Percentiles rank a stretch among this genome's conserved stretches.
Evolutionary conservation across 2,329 filamentous ascomycete species (phyloP).

Genomic region (Exophiala sp.): DNA sequence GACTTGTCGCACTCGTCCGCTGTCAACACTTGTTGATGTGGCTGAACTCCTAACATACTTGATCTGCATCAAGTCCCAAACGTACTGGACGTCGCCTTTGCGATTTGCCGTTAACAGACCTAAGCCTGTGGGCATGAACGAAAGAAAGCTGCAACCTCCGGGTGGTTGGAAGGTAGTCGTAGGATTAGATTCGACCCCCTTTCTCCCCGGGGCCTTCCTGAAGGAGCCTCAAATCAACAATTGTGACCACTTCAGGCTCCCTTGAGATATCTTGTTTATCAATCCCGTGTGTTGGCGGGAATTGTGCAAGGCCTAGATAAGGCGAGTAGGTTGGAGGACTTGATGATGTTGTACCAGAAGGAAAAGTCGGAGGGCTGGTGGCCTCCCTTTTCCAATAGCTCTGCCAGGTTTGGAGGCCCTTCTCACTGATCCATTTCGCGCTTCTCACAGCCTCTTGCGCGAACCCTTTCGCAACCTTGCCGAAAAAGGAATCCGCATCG

Average conservation of each 20-base stretch:
- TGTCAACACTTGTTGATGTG: constrained; percentile 20
- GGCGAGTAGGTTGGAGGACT: constrained; percentile 30
- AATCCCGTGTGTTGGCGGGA: constrained; percentile 44
- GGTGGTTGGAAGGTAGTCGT: constrained; percentile 44
- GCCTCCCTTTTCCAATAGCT: constrained; percentile 45
- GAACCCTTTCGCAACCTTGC: constrained; percentile 45
- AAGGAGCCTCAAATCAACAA: constrained; percentile 42
- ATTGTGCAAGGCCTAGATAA: constrained; percentile 34
- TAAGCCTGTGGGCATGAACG: constrained; percentile 44
- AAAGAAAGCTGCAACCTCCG: constrained; percentile 46
- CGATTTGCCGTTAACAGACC: constrained; percentile 44
- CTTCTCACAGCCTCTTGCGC: constrained; percentile 46
- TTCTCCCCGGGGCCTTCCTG: constrained; percentile 34
- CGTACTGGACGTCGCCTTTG: constrained; percentile 47
- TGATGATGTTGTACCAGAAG: constrained; percentile 29
- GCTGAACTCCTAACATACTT: constrained; percentile 38
- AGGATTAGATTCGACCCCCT: constrained; percentile 34
- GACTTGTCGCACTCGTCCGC: constrained; percentile 63
- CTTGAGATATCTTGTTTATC: constrained; percentile 33
- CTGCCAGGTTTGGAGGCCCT: constrained; percentile 47
- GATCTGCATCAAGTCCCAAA: constrained; percentile 47
- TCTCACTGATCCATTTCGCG: constrained; percentile 46
- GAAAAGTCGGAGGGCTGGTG: constrained; percentile 20
- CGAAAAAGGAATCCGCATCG: constrained; percentile 44
- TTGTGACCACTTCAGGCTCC: constrained; percentile 43